These are phyloP conservation scores for Musa troglodytarum DNA, from an alignment of 176 grass and related monocot species.

Conservation along the genomic window DNA sequence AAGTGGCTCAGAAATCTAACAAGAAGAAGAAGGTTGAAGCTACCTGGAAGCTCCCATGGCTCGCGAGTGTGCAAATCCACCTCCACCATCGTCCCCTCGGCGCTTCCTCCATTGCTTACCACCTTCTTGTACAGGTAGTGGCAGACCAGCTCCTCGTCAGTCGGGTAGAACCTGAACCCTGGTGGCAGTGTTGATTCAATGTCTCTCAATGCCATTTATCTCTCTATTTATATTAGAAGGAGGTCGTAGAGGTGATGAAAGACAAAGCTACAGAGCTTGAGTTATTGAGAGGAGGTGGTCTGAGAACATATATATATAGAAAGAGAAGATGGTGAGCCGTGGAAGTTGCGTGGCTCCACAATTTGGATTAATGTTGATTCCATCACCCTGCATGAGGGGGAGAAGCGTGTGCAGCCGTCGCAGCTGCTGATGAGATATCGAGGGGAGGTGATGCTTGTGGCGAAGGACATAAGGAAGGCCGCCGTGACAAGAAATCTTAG, in stretches of 20 bases:
- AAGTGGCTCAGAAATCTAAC: too few species aligned
- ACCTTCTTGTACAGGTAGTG: slow-evolving; percentile 7
- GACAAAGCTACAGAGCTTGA: too few species aligned
- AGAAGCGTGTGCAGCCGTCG: not conserved
- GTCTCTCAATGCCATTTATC: not conserved
- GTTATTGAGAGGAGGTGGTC: too few species aligned
- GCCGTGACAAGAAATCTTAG: not conserved
- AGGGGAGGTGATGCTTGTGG: not conserved
- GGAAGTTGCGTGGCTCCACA: too few species aligned
- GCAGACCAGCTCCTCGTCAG: slow-evolving; percentile 5
- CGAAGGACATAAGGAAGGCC: not conserved
- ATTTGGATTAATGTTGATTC: too few species aligned
- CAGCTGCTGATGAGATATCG: too few species aligned
- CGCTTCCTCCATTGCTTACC: not conserved
- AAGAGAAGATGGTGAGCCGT: too few species aligned
- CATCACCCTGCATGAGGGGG: too few species aligned
- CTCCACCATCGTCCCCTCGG: slow-evolving; percentile 4
- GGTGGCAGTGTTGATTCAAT: not conserved
- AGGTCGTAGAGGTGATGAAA: not conserved
- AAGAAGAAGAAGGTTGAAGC: not conserved
- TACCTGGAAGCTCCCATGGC: slow-evolving; percentile 4
- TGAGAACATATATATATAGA: too few species aligned
- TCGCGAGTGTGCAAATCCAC: slow-evolving; percentile 3
- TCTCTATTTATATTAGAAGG: not conserved
- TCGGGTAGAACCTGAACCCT: slow-evolving; percentile 6